Conservation (phyloP, 495 filamentous ascomycete species). For the Pyrenula massariospora region DNA sequence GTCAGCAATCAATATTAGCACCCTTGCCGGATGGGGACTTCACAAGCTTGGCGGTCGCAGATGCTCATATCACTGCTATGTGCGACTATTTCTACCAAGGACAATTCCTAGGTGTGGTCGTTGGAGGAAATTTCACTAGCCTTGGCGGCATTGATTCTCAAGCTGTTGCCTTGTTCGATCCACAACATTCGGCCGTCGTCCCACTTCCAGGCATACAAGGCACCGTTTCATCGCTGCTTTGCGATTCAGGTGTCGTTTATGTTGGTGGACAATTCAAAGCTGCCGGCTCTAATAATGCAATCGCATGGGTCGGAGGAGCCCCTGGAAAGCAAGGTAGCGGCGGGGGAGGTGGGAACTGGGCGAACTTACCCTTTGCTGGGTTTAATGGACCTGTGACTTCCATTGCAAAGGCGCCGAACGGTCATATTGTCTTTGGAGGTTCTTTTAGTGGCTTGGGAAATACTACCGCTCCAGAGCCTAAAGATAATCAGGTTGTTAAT, state of each 20-base stretch:
- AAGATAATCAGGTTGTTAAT: constrained; percentile 68
- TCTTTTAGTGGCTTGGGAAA: constrained; percentile 88
- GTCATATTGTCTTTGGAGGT: constrained; percentile 84
- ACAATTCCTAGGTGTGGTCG: constrained; percentile 57
- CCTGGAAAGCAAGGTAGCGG: constrained; percentile 12
- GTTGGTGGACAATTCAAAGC: constrained; percentile 78
- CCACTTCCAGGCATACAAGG: constrained; percentile 70
- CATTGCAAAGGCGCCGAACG: constrained; percentile 66
- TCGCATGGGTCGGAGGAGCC: constrained; percentile 56
- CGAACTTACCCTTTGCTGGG: constrained; percentile 77
- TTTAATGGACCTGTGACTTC: constrained; percentile 90
- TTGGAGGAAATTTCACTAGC: constrained; percentile 96
- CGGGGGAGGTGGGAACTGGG: constrained; percentile 46
- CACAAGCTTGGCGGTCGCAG: constrained; percentile 55
- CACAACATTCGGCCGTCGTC: constrained; percentile 51
- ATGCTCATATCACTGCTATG: constrained; percentile 77
- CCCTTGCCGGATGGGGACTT: constrained; percentile 81
- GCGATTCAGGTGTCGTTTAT: constrained; percentile 79
- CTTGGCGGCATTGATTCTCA: constrained; percentile 62
- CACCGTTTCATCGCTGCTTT: constrained; percentile 67
- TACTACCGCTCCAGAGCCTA: constrained; percentile 45
- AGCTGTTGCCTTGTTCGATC: constrained; percentile 72
- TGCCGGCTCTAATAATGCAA: constrained; percentile 74
- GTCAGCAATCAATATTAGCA: constrained; percentile 68
- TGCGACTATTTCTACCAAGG: constrained; percentile 69